phyloP scores from a whole-genome alignment of 2,329 filamentous ascomycete genomes.

The Sclerotinia borealis region DNA sequence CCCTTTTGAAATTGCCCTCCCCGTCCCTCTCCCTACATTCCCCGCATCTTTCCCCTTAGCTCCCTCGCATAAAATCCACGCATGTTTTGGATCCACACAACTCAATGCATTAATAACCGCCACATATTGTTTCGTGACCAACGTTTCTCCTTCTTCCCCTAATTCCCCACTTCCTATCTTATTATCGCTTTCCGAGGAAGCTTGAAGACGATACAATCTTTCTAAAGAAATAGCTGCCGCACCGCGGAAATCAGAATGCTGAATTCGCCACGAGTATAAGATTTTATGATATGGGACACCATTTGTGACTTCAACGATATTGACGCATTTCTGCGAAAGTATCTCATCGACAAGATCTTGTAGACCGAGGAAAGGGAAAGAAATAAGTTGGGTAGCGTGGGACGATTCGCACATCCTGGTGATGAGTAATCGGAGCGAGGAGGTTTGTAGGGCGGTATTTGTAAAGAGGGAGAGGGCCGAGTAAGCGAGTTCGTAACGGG shows the following conservation, averaged over 20 bases:
- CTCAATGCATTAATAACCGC: conserved; percentile 87
- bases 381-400: conserved; percentile 61
- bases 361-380: conserved; percentile 72
- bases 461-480: conserved; percentile 68
- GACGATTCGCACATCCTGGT: conserved; percentile 63
- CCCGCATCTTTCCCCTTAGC: conserved; percentile 29
- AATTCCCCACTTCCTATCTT: conserved; percentile 46
- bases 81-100: conserved; percentile 75
- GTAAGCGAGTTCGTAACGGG: conserved; percentile 77
- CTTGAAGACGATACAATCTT: conserved; percentile 55
- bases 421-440: conserved; percentile 64
- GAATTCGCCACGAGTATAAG: conserved; percentile 84
- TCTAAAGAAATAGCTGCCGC: conserved; percentile 58
- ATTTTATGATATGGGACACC: conserved; percentile 78
- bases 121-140: conserved; percentile 71
- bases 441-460: conserved; percentile 64
- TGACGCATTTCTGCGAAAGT: conserved; percentile 64
- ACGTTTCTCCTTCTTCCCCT: conserved; percentile 52
- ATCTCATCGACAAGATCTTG: conserved; percentile 74
- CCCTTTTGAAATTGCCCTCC: neutral
- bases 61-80: conserved; percentile 65
- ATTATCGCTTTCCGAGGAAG: conserved; percentile 53
- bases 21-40: conserved; percentile 12
- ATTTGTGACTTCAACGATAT: conserved; percentile 57
- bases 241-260: conserved; percentile 82